Conservation (phyloP, 2,329 filamentous ascomycete genomes). For the Aspergillus sp. region DNA sequence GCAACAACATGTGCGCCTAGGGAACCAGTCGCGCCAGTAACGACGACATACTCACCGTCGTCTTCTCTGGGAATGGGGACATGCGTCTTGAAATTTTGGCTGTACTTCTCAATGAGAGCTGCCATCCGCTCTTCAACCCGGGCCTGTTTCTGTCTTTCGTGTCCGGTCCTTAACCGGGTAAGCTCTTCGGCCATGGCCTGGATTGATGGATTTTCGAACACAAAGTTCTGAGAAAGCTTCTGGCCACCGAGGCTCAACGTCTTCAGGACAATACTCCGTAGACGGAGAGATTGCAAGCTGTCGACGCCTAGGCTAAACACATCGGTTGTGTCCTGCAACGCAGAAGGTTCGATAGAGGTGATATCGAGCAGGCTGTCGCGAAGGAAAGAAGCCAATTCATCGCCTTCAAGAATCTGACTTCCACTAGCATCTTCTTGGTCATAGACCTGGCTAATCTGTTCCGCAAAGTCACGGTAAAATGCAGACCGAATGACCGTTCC, state of each 20-base stretch:
- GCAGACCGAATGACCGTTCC: slow-evolving; percentile 30
- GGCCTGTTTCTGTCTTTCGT: slow-evolving; percentile 10
- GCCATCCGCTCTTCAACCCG: slow-evolving; percentile 51
- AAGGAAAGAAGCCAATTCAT: slow-evolving; percentile 22
- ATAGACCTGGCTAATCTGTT: slow-evolving; percentile 27
- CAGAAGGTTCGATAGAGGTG: slow-evolving; percentile 26
- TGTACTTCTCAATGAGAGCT: slow-evolving; percentile 53
- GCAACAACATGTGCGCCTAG: slow-evolving; percentile 64
- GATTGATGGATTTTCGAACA: slow-evolving; percentile 29
- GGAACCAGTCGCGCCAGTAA: slow-evolving; percentile 70
- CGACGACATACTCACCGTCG: slow-evolving; percentile 35
- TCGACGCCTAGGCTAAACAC: slow-evolving; percentile 30
- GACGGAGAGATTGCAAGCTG: slow-evolving; percentile 28
- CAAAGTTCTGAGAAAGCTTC: slow-evolving; percentile 26
- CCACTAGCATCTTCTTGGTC: slow-evolving; percentile 19
- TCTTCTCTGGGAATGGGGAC: slow-evolving; percentile 20
- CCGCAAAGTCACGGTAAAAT: slow-evolving; percentile 28
- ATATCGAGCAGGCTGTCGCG: slow-evolving; percentile 41
- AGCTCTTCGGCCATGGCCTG: slow-evolving; percentile 25
- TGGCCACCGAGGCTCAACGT: slow-evolving; percentile 21
- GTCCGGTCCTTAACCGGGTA: slow-evolving; percentile 18
- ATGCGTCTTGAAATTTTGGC: slow-evolving; percentile 32
- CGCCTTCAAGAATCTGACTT: slow-evolving; percentile 20
- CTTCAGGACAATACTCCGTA: slow-evolving; percentile 23
- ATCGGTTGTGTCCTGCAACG: slow-evolving; percentile 22